These are phyloP conservation scores for Nannochloris sp. DNA, from an alignment of 139 green algal species.

Conservation along the genomic window DNA sequence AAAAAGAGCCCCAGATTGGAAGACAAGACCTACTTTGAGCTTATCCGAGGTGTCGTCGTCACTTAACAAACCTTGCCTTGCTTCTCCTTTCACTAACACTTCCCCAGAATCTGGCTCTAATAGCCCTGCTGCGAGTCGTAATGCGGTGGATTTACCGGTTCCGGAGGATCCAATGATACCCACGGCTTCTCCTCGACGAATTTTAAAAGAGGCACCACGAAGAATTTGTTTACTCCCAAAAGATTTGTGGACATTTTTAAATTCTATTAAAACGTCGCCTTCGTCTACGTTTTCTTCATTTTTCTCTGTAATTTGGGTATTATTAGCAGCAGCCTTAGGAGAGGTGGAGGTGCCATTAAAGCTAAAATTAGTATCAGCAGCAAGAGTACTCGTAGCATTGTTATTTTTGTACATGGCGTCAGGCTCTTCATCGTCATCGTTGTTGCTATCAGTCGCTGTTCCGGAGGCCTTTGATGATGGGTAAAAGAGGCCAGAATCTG, in stretches of 20 bases:
- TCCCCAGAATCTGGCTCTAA: constrained; percentile 85
- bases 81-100: constrained; percentile 71
- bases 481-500: too few species aligned
- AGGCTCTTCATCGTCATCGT: too few species aligned
- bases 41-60: constrained; percentile 53
- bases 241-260: constrained; percentile 88
- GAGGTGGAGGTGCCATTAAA: too few species aligned
- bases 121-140: constrained; percentile 89
- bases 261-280: constrained; percentile 86
- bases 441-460: too few species aligned
- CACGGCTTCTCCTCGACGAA: constrained; percentile 90
- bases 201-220: constrained; percentile 83
- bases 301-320: too few species aligned
- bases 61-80: constrained; percentile 64
- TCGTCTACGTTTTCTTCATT: too few species aligned
- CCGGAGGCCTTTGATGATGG: background rate
- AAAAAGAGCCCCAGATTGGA: constrained; percentile 96
- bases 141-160: constrained; percentile 95
- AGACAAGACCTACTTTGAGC: constrained; percentile 57
- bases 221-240: constrained; percentile 94
- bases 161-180: constrained; percentile 96
- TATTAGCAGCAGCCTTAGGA: too few species aligned
- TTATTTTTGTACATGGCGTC: too few species aligned
- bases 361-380: too few species aligned
- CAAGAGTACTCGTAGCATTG: too few species aligned